Base-by-base conservation (phyloP, 495 filamentous ascomycete species). In the Aspergillus baeticus region DNA sequence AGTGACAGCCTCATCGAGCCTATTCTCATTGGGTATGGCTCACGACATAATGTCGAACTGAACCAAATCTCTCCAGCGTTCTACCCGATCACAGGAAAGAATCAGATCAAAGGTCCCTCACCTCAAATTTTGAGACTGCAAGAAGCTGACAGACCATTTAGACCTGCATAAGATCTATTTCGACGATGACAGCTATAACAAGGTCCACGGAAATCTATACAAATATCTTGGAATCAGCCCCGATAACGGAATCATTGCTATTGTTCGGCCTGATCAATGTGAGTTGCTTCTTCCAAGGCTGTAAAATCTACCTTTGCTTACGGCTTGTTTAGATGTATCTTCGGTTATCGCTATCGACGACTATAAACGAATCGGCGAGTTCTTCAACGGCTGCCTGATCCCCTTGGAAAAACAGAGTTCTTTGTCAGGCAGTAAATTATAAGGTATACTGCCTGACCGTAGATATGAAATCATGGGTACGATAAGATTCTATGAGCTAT, bases 221-320 rank as follows among this genome's bases (percentile, higher is more conserved):
- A 71, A 86, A 35, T 69, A 73, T 7, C 85, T 86, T 42, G 85
- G 81, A 0, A 71, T 90, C 22, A 73, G 81, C 47, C 68, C 76
- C 0, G 49, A 70, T 5, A 48, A 70, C n/a, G 87, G 87, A 0
- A 81, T 79, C 0, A 39, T 87, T 23, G 74, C 84, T 3, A 69
- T 90, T 53, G 79, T 88, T 22, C 76, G 87, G 6, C 87, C 86
- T 5, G 87, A 90, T 72, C 85, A 88, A 65, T 87, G 84, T 84
- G 66, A 72, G 82, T 70, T 10, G 35, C 2, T 22, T 38, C 34
- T 21, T 11, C n/a, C 33, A 5, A 2, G 10, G 5, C 15, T 18
- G 22, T 10, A 23, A 21, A 10, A 1, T 2, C 1, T 14, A 13
- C 13, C 5, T 26, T 50, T 50, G 33, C 33, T 50, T 0, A 50